Evolutionary conservation across 306 rosid genomes (phyloP).

Genomic region (Malus fusca): DNA sequence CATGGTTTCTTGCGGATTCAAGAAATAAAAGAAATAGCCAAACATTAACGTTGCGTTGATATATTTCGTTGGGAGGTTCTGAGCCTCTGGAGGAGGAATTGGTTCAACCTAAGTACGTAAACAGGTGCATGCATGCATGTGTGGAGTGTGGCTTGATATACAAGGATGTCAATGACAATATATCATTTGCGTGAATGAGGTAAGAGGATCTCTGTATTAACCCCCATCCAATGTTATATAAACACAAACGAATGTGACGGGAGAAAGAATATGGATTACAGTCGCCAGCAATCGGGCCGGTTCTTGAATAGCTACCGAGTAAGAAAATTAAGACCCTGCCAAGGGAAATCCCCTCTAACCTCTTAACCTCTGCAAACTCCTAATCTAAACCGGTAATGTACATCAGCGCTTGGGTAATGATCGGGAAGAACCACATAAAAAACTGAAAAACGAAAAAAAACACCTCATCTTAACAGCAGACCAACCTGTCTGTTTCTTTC

Average conservation of each 20-base stretch:
- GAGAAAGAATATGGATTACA: not conserved
- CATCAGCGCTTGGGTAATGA: slow-evolving; percentile 77
- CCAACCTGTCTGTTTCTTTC: slow-evolving; percentile 35
- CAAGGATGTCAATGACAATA: no score
- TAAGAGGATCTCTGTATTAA: not conserved
- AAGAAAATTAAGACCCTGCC: no score
- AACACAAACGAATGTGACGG: not conserved
- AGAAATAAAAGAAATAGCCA: no score
- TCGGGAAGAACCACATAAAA: slow-evolving; percentile 50
- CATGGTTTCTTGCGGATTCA: no score
- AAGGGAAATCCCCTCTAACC: not conserved
- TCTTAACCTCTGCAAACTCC: slow-evolving; percentile 36
- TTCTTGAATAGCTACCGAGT: not conserved
- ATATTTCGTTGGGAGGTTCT: no score
- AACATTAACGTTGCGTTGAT: no score
- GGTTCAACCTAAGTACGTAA: no score
- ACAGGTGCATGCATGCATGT: no score
- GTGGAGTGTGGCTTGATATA: no score
- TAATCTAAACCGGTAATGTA: slow-evolving; percentile 55
- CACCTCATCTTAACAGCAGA: slow-evolving; percentile 23
- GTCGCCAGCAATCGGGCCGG: not conserved
- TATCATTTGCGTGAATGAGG: not conserved
- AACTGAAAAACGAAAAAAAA: slow-evolving; percentile 14
- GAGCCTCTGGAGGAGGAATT: no score
- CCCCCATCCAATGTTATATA: not conserved